A percentile compares a stretch with the other conserved stretches of the same genome.
phyloP scores from a whole-genome alignment of 1,284 basidiomycete genomes.

The Mycosarcoma maydis region DNA sequence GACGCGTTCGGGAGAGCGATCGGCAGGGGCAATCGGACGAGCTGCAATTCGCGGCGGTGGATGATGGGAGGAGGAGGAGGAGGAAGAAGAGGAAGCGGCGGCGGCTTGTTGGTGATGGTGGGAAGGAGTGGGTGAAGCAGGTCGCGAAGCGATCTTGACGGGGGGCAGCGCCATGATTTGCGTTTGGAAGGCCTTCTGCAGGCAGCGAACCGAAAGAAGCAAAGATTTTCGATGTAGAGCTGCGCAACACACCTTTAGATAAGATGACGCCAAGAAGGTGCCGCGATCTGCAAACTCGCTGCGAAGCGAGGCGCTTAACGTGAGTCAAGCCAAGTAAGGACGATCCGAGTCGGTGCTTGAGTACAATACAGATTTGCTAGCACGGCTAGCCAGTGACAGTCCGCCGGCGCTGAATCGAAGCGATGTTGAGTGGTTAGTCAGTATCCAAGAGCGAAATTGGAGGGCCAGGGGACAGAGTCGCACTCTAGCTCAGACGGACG shows the following conservation, averaged over 20 bases:
- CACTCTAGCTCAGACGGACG: no score
- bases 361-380: no score
- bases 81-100: constrained; percentile 6
- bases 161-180: constrained; percentile 27
- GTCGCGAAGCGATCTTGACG: constrained; percentile 42
- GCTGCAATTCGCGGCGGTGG: constrained; percentile 33
- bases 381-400: no score
- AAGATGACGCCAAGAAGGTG: constrained; percentile 13
- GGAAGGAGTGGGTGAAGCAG: constrained; percentile 31
- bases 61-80: constrained; percentile 18
- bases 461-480: no score
- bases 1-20: constrained; percentile 36
- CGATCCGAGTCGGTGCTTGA: no score
- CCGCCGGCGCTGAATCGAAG: constrained; percentile 5
- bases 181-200: not conserved
- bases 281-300: constrained; percentile 4
- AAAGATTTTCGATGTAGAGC: not conserved
- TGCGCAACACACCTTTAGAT: constrained; percentile 2
- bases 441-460: no score
- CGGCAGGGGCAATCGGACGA: constrained; percentile 31
- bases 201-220: constrained; percentile 1
- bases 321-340: not conserved
- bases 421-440: no score
- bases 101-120: constrained; percentile 4
- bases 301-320: constrained; percentile 2